These are phyloP conservation scores for Trichoderma sp. DNA, from an alignment of 2,329 filamentous ascomycete genomes.

Conservation along the genomic window DNA sequence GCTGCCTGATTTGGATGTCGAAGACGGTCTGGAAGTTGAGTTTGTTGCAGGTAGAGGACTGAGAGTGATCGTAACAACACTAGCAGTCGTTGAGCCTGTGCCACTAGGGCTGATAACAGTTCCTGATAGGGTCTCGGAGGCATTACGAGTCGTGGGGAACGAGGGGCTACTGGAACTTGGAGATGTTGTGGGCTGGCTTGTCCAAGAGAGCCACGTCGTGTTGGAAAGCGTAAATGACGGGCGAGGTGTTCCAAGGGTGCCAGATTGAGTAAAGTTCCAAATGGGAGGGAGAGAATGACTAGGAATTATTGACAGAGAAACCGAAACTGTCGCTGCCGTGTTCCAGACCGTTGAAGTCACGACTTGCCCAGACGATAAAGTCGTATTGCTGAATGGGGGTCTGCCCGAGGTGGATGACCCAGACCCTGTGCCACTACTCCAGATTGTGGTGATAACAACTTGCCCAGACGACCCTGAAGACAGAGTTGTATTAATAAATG, in stretches of 20 bases:
- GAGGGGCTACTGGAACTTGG: conserved; percentile 5
- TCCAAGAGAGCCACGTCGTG: conserved; percentile 19
- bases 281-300: conserved; percentile 5
- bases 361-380: background rate
- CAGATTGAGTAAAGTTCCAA: conserved; percentile 7
- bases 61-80: conserved; percentile 16
- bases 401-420: background rate
- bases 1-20: background rate
- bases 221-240: background rate
- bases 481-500: background rate
- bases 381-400: background rate
- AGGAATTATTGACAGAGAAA: conserved; percentile 14
- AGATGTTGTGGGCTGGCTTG: background rate
- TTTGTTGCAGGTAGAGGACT: conserved; percentile 21
- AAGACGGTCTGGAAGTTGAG: background rate
- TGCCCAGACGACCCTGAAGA: background rate
- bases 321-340: conserved; percentile 20
- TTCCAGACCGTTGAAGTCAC: conserved; percentile 9
- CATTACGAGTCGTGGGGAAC: conserved; percentile 19
- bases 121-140: conserved; percentile 13
- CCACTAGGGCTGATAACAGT: background rate
- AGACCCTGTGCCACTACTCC: conserved; percentile 14
- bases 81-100: background rate
- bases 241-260: background rate
- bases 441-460: conserved; percentile 13